Evolutionary conservation across 345 rosid genomes (phyloP), one percentile per base, ranked within the genome.

Genomic region (Murraya paniculata): DNA sequence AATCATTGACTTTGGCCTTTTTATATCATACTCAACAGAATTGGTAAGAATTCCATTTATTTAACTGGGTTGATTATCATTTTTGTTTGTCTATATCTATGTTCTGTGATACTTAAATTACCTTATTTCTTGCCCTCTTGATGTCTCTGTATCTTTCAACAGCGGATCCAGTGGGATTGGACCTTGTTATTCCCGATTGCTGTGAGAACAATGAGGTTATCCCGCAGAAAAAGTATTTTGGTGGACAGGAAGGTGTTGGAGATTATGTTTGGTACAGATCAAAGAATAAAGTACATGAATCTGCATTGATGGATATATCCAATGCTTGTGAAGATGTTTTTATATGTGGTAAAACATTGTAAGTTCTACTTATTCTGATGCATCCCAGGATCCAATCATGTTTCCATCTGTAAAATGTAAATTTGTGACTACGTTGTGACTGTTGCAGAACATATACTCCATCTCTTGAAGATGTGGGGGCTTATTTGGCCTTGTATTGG

Each of bases 111-210:
- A 64, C 25, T 57, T 13, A 45, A 9, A 25, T 24, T 68, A 5
- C 36, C 14, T 25, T 64, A 35, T 38, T 72, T 80, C 5, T 66
- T 33, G 72, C 35, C 36, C 45, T 75, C 69, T 76, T 56, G 7
- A 45, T 62, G 21, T 80, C 73, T 78, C 36, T 72, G 27, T 68
- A 66, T 79, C 75, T 50, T 78, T 70, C 58, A 77, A 81, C 91
- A 95, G 99, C 94, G 61, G 92, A 95, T 81, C 99, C 99, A 36
- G 87, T 95, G 78, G 99, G 96, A 58, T 70, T 95, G 87, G 92
- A 88, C 79, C 99, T 95, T 81, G 75, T 81, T 36, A 79, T 95
- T 82, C 90, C 93, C 71, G 89, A 84, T 81, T 93, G 98, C 85
- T 81, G 77, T 76, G 97, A 95, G 89, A 89, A 80, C 35, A 82